These are phyloP conservation scores for Hibiscus syriacus DNA, from an alignment of 345 rosid species.

Conservation along the genomic window DNA sequence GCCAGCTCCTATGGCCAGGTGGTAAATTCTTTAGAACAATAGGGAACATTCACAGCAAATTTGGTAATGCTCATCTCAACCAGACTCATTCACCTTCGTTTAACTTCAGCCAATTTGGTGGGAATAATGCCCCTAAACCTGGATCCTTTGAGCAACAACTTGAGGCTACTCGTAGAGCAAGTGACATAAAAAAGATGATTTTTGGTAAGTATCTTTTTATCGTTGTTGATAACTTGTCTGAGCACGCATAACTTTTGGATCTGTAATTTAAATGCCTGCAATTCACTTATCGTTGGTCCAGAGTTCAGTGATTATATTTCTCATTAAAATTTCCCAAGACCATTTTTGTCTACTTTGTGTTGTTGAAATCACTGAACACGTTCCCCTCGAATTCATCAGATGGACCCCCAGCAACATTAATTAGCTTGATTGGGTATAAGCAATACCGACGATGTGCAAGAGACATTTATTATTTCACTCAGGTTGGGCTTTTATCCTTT, in stretches of 20 bases:
- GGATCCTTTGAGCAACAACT: no score
- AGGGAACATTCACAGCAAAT: constrained; percentile 25
- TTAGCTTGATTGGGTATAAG: not conserved
- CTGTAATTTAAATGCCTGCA: not conserved
- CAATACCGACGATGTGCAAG: not conserved
- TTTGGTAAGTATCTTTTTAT: constrained; percentile 47
- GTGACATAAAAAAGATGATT: constrained; percentile 72
- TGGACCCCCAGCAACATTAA: not conserved
- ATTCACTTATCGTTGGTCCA: not conserved
- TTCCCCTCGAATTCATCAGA: no score
- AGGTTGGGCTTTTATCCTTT: not conserved
- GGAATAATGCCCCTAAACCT: constrained; percentile 41
- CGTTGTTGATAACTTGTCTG: not conserved
- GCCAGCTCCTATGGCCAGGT: no score
- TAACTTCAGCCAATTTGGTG: constrained; percentile 43
- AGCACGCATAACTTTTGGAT: not conserved
- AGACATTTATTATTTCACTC: not conserved
- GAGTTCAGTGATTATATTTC: not conserved
- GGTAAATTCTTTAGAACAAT: constrained; percentile 58
- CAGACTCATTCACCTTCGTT: constrained; percentile 32
- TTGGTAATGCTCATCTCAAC: constrained; percentile 25
- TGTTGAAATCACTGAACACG: not conserved
- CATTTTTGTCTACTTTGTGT: not conserved
- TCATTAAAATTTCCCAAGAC: not conserved
- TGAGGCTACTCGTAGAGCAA: no score